Conservation (phyloP, 2,329 filamentous ascomycete species). For the Fusarium sp. region DNA sequence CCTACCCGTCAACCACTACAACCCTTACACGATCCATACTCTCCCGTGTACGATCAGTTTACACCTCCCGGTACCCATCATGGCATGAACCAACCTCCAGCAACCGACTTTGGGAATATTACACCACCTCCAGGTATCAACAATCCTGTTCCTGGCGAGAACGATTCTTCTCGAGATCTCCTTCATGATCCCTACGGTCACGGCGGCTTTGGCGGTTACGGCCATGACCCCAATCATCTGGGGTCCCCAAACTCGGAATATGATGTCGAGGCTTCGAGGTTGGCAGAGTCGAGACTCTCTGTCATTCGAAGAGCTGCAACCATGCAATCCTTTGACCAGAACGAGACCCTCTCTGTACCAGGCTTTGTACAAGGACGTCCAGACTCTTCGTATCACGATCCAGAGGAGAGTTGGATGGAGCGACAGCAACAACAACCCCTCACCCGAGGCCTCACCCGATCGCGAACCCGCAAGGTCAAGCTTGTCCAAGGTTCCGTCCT, state of each 20-base stretch:
- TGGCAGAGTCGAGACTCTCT: constrained; percentile 31
- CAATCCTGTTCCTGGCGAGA: constrained; percentile 29
- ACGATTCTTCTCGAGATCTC: constrained; percentile 34
- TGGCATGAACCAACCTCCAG: background rate
- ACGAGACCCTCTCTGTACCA: constrained; percentile 25
- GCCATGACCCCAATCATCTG: constrained; percentile 16
- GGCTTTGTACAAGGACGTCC: constrained; percentile 36
- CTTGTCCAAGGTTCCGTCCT: constrained; percentile 43
- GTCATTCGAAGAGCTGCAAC: constrained; percentile 31
- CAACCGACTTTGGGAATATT: background rate
- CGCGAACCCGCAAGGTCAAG: constrained; percentile 42
- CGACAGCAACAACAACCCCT: constrained; percentile 31
- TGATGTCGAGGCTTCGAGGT: constrained; percentile 32
- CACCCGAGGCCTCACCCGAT: constrained; percentile 36
- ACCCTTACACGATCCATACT: constrained; percentile 29
- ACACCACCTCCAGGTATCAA: constrained; percentile 28
- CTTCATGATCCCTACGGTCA: constrained; percentile 27
- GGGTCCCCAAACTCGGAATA: constrained; percentile 27
- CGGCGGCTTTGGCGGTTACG: constrained; percentile 33
- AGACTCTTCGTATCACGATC: constrained; percentile 37
- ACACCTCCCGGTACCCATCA: constrained; percentile 4
- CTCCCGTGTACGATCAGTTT: constrained; percentile 1
- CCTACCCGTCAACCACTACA: constrained; percentile 26
- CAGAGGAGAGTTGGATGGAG: constrained; percentile 42
- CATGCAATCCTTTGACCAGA: constrained; percentile 30